Conservation (phyloP, 495 filamentous ascomycete genomes). For the Chaetomidium leptoderma region DNA sequence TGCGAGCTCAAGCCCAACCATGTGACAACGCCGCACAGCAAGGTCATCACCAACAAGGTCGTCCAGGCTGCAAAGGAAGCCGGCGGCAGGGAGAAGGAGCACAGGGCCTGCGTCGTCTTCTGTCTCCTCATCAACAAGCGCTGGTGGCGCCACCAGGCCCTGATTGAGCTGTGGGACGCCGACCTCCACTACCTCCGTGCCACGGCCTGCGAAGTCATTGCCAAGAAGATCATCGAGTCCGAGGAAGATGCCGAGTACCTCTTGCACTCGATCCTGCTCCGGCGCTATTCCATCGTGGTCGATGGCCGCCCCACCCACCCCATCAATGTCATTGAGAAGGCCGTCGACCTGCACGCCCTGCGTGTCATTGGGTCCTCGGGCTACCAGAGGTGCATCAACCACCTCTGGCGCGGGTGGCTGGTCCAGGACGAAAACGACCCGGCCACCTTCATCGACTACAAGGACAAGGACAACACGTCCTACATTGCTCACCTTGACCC, state of each 20-base stretch:
- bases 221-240: constrained; percentile 86
- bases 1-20: constrained; percentile 73
- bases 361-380: constrained; percentile 81
- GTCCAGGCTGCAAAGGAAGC: constrained; percentile 73
- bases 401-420: constrained; percentile 95
- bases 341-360: constrained; percentile 88
- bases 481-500: constrained; percentile 85
- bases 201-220: constrained; percentile 85
- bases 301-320: constrained; percentile 67
- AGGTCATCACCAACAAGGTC: constrained; percentile 75
- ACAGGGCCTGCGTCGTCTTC: constrained; percentile 71
- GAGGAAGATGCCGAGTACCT: constrained; percentile 74
- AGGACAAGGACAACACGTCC: constrained; percentile 63
- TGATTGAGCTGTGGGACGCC: constrained; percentile 84
- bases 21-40: constrained; percentile 74
- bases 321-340: constrained; percentile 82
- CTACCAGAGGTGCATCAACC: constrained; percentile 89
- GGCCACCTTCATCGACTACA: constrained; percentile 77
- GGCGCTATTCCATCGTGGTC: constrained; percentile 77
- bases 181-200: constrained; percentile 76
- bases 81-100: constrained; percentile 69
- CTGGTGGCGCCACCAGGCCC: constrained; percentile 84
- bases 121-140: constrained; percentile 81
- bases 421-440: constrained; percentile 89
- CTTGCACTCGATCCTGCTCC: constrained; percentile 77